Percentiles rank a stretch among this genome's conserved stretches.
Conservation (phyloP, 225 moss, liverwort and hornwort species). For the Bryoerythrophyllum caledonicum region DNA sequence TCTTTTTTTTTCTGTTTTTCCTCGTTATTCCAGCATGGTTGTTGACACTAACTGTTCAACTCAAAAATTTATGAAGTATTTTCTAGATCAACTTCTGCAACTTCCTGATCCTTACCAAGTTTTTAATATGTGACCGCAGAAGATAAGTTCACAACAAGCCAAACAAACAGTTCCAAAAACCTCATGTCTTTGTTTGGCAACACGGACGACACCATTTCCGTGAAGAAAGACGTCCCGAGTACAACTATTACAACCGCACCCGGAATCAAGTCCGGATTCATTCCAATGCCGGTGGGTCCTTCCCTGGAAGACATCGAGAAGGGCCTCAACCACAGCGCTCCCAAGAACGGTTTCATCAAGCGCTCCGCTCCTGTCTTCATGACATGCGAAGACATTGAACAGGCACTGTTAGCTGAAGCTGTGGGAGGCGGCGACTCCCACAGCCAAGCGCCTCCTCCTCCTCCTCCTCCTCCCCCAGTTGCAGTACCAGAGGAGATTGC, state of each 20-base stretch:
- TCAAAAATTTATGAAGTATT: not conserved
- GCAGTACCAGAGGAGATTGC: constrained; percentile 18
- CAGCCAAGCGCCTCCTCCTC: constrained; percentile 26
- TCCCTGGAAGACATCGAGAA: constrained; percentile 96
- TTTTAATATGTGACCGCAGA: constrained; percentile 41
- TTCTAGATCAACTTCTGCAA: not conserved
- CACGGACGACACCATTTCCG: constrained; percentile 28
- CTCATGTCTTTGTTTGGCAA: constrained; percentile 70
- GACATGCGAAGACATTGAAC: constrained; percentile 98
- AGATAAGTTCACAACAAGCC: constrained; percentile 47
- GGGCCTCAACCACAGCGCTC: constrained; percentile 45
- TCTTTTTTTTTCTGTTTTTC: not conserved
- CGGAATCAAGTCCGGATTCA: constrained; percentile 57
- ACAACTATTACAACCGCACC: constrained; percentile 23
- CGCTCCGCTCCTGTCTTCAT: constrained; percentile 68
- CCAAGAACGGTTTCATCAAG: constrained; percentile 41
- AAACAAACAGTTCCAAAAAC: constrained; percentile 47
- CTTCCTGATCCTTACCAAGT: constrained; percentile 2
- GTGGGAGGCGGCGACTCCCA: constrained; percentile 41
- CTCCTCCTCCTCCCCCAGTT: constrained; percentile 23
- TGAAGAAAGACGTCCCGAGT: constrained; percentile 40
- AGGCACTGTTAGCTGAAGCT: constrained; percentile 87
- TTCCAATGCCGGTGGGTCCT: constrained; percentile 91
- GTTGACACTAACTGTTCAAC: constrained; percentile 15
- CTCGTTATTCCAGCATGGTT: not conserved